Percentiles rank a stretch among this genome's conserved stretches.
Evolutionary conservation across 257 asterid genomes (phyloP).

Genomic region (Ocimum tenuiflorum): DNA sequence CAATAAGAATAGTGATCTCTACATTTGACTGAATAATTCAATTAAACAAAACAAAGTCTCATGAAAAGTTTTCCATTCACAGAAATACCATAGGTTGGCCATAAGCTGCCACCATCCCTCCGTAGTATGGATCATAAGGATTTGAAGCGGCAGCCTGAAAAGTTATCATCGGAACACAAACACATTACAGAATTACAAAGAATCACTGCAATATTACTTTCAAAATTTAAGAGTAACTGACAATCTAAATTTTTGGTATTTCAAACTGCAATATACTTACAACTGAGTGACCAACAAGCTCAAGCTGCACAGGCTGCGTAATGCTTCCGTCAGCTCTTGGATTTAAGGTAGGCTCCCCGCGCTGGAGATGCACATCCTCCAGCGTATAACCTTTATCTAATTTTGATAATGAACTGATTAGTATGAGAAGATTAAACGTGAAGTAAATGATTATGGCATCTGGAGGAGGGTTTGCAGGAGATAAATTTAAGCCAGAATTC

Average conservation of each 20-base stretch:
- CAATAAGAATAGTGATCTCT: background rate
- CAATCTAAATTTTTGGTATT: background rate
- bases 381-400: slow-evolving; percentile 41
- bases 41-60: background rate
- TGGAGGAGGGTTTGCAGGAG: background rate
- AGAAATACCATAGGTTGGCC: slow-evolving; percentile 72
- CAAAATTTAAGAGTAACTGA: background rate
- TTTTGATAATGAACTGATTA: slow-evolving; percentile 15
- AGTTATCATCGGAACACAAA: background rate
- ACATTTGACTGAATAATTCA: background rate
- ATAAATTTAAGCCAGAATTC: too few relatives aligned
- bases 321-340: slow-evolving; percentile 39
- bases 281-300: slow-evolving; percentile 66
- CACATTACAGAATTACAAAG: background rate
- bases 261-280: slow-evolving; percentile 35
- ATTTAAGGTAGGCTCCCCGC: slow-evolving; percentile 37
- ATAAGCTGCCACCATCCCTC: slow-evolving; percentile 69
- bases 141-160: slow-evolving; percentile 55
- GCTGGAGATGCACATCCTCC: slow-evolving; percentile 32
- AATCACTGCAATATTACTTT: background rate
- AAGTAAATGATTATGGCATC: background rate
- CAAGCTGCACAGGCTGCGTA: slow-evolving; percentile 51
- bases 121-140: slow-evolving; percentile 57
- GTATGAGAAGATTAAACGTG: background rate
- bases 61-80: background rate